Evolutionary conservation across 148 eudicot genomes (phyloP), one percentile per base, ranked within the genome.

Genomic region (Suaeda aralocaspica): DNA sequence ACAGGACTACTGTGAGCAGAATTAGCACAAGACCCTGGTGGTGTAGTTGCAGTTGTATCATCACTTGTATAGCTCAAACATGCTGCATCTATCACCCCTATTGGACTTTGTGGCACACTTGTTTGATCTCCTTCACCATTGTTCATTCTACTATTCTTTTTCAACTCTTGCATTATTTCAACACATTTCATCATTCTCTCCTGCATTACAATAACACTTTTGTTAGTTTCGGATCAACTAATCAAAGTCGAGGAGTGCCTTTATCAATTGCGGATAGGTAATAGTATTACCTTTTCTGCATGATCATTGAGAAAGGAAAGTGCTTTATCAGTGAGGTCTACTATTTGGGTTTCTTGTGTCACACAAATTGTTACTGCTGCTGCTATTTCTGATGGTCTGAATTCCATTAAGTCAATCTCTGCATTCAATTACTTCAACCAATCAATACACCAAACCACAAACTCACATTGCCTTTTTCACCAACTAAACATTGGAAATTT

Each of bases 311-410:
- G 81, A 52, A 74, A 46, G 72, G 85, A 78, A 65, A 85, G 39
- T 74, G 86, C 75, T 74, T 81, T 82, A 59, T 83, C 84, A 71
- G 76, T 68, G 49, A 53, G 31, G 72, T 87, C 88, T 51, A 75
- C 72, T 72, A 80, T 76, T 82, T 84, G 82, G 50, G 75, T 79
- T 81, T 85, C 88, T 48, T 62, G 76, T 67, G 81, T 77, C 56
- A 87, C 88, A 83, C 79, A 80, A 49, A 91, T 70, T 50, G 96
- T 88, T 80, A 87, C 97, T 80, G 92, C 92, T 81, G 99, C 97
- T 81, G 97, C 96, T 72, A 94, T 81, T 72, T 91, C 97, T 77
- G 96, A 91, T 56, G 97, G 86, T 84, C 69, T 91, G 88, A 87
- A 94, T 80, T 94, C 89, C 86, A 94, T 86, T 76, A 82, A 87